Percentiles rank a stretch among this genome's conserved stretches.
phyloP scores from a whole-genome alignment of 495 filamentous ascomycete species.

The Hypoxylon perforatum region DNA sequence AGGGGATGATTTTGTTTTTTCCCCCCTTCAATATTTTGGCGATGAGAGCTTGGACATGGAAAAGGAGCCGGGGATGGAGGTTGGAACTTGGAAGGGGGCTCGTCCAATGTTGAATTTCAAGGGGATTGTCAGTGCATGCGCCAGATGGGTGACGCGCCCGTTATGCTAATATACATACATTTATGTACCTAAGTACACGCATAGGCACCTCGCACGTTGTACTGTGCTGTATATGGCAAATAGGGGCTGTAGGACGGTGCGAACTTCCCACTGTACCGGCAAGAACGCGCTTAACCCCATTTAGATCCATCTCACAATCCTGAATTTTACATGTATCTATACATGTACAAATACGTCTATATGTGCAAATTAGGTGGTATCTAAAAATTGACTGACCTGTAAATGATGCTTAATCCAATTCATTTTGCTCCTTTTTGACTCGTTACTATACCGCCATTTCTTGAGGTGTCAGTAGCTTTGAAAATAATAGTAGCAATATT shows the following conservation, averaged over 20 bases:
- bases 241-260: slow-evolving; percentile 8
- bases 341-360: slow-evolving; percentile 7
- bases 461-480: slow-evolving; percentile 20
- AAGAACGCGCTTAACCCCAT: slow-evolving; percentile 12
- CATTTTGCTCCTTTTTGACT: slow-evolving; percentile 17
- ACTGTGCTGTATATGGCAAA: slow-evolving; percentile 12
- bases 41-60: slow-evolving; percentile 23
- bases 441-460: slow-evolving; percentile 5
- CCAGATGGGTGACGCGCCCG: slow-evolving; percentile 35
- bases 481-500: slow-evolving; percentile 1
- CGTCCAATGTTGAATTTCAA: slow-evolving; percentile 40
- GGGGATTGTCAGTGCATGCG: slow-evolving; percentile 21
- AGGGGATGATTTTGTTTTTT: slow-evolving; percentile 41
- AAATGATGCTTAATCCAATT: slow-evolving; percentile 16
- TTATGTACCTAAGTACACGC: slow-evolving; percentile 9
- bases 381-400: slow-evolving; percentile 23
- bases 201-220: background rate
- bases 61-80: slow-evolving; percentile 10
- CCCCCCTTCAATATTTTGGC: slow-evolving; percentile 34
- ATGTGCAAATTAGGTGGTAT: slow-evolving; percentile 23
- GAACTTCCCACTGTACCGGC: background rate
- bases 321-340: slow-evolving; percentile 33
- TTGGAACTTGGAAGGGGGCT: slow-evolving; percentile 39
- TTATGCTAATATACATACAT: slow-evolving; percentile 17
- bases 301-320: slow-evolving; percentile 31